These are phyloP conservation scores for Microsporum audouinii DNA, from an alignment of 2,329 filamentous ascomycete species.

Conservation along the genomic window DNA sequence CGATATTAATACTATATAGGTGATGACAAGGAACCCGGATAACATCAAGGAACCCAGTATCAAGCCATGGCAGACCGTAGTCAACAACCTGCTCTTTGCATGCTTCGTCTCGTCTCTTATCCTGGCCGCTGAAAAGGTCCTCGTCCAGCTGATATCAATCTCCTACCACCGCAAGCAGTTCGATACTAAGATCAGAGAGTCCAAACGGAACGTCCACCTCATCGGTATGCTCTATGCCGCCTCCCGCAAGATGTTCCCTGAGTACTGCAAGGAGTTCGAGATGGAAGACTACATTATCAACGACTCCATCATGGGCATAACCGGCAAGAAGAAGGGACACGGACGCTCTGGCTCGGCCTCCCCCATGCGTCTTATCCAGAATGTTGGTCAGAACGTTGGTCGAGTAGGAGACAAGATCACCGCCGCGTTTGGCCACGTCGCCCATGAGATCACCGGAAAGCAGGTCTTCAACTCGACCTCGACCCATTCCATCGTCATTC, in stretches of 20 bases:
- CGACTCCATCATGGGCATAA: constrained; percentile 57
- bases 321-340: constrained; percentile 36
- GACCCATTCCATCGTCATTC: constrained; percentile 76
- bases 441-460: constrained; percentile 89
- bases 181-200: constrained; percentile 65
- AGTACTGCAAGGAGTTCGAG: constrained; percentile 79
- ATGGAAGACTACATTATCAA: constrained; percentile 90
- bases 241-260: constrained; percentile 76
- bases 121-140: constrained; percentile 46
- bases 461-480: constrained; percentile 89
- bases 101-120: constrained; percentile 46
- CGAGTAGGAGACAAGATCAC: constrained; percentile 88
- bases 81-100: constrained; percentile 50
- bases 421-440: constrained; percentile 82
- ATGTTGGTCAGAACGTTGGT: constrained; percentile 61
- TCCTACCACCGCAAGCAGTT: constrained; percentile 59
- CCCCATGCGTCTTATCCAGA: constrained; percentile 65
- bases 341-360: constrained; percentile 52
- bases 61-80: constrained; percentile 41
- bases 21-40: constrained; percentile 36
- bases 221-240: constrained; percentile 82
- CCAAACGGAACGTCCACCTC: constrained; percentile 73
- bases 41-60: constrained; percentile 19
- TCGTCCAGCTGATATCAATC: constrained; percentile 56
- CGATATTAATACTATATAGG: constrained; percentile 15